Base-by-base conservation (phyloP, 176 grass and related monocot genomes). In the Echinochloa phyllopogon region DNA sequence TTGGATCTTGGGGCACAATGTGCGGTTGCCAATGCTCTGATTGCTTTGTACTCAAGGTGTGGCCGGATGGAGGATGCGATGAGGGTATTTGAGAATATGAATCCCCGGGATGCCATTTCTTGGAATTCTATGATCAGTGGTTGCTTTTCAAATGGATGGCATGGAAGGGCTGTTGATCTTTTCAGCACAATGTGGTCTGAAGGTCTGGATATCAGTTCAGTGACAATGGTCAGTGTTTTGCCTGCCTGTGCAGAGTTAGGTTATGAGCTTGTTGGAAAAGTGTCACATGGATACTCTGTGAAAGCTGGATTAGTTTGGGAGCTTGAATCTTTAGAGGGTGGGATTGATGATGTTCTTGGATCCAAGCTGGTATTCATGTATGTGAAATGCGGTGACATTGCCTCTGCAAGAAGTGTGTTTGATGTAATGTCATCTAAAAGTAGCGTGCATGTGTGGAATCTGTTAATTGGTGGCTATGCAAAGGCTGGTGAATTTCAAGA, bases 281-380 rank as follows among this genome's bases (percentile, higher is more conserved):
- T 45, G 23, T 53, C 91, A 75, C 95, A 98, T 85, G 95, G 92
- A 27, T 91, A 90, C 69, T 87, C 87, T 82, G 63, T 90, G 39
- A 98, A 98, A 85, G 45, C 81, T 40, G 88, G 82, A 68, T 59
- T 91, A 20, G 45, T 83, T 24, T 73, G 82, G 74, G 84, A 90
- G 40, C 57, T 87, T 65, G 79, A 86, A 36, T 83, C 79, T 83
- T 72, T 59, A 43, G 65, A 78, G 16, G 24, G 41, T 21, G 49
- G 82, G 45, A 48, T 98, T n/a, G 82, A 98, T 72, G 82, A 74
- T 0, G 39, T 76, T 86, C 63, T 95, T 37, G 91, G 91, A 65
- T 92, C 90, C 63, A 98, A 93, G 67, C 71, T 98, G 68, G 88
- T 98, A 17, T 95, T 86, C 85, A 87, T 98, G 87, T 95, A 95